phyloP scores from a whole-genome alignment of 1,284 basidiomycete genomes.

The Rhodotorula sp. region DNA sequence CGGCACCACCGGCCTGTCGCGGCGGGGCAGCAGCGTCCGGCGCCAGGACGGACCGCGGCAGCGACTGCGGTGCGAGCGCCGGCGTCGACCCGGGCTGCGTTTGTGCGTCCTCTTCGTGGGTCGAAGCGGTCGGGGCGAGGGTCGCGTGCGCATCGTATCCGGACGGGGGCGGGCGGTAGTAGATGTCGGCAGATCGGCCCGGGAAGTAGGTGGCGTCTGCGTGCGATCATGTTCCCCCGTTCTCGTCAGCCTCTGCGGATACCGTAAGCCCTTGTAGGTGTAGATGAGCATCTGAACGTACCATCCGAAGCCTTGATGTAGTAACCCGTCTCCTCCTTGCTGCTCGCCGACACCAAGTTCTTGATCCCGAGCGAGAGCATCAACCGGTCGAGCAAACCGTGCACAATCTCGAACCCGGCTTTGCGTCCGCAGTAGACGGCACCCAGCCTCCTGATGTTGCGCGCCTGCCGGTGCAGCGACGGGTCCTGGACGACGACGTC shows the following conservation, averaged over 20 bases:
- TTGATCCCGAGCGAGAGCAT: slow-evolving; percentile 94
- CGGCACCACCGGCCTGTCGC: slow-evolving; percentile 15
- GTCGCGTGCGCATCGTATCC: slow-evolving; percentile 43
- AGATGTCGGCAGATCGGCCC: slow-evolving; percentile 86
- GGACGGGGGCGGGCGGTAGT: slow-evolving; percentile 65
- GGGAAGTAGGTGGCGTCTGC: slow-evolving; percentile 89
- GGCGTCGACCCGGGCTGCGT: slow-evolving; percentile 19
- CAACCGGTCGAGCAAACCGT: slow-evolving; percentile 86
- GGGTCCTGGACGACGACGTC: slow-evolving; percentile 89
- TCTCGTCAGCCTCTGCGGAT: not conserved
- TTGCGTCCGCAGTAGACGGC: slow-evolving; percentile 89
- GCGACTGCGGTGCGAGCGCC: slow-evolving; percentile 14
- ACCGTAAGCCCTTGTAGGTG: too few species aligned
- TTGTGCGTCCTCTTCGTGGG: slow-evolving; percentile 38
- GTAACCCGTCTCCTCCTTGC: slow-evolving; percentile 66
- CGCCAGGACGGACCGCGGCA: slow-evolving; percentile 24
- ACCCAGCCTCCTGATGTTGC: slow-evolving; percentile 81
- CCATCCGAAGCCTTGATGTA: slow-evolving; percentile 84
- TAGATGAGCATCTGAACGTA: slow-evolving; percentile 50
- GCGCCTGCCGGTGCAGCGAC: slow-evolving; percentile 72
- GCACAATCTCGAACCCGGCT: slow-evolving; percentile 95
- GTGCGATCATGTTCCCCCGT: not conserved
- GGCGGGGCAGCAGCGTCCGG: slow-evolving; percentile 32
- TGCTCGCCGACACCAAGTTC: slow-evolving; percentile 56
- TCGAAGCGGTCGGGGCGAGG: slow-evolving; percentile 38